phyloP scores from a whole-genome alignment of 306 rosid species.

The Inga laurina region DNA sequence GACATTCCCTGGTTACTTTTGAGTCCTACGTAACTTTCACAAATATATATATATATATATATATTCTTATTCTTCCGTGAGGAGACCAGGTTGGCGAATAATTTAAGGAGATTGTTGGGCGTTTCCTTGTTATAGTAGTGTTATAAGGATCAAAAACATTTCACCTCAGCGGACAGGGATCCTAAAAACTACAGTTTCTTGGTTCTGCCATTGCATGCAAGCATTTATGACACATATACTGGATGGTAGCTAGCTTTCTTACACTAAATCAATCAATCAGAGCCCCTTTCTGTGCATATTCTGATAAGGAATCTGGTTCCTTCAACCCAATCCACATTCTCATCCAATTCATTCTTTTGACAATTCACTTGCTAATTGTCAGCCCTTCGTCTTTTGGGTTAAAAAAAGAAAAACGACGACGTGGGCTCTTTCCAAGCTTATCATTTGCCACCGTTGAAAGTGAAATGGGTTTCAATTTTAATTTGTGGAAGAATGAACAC shows the following conservation, averaged over 20 bases:
- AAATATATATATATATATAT: constrained; percentile 3
- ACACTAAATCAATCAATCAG: too few species aligned
- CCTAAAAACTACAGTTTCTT: not conserved
- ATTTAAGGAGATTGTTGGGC: not conserved
- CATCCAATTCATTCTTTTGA: not conserved
- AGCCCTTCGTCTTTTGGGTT: not conserved
- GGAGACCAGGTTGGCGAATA: not conserved
- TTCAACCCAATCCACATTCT: constrained; percentile 4
- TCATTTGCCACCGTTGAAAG: not conserved
- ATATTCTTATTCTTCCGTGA: constrained; percentile 39
- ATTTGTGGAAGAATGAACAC: not conserved
- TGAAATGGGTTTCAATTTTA: not conserved
- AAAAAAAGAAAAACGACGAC: not conserved
- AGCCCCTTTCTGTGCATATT: not conserved
- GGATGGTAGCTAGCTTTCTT: too few species aligned
- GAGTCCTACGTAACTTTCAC: constrained; percentile 23
- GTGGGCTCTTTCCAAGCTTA: not conserved
- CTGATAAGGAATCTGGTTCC: constrained; percentile 26
- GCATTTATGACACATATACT: too few species aligned
- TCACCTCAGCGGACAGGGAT: not conserved
- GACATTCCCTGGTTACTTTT: constrained; percentile 46
- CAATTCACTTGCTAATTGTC: not conserved
- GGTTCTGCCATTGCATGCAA: not conserved
- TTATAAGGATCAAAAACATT: not conserved
- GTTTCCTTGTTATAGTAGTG: not conserved